Conservation (phyloP, 2,329 filamentous ascomycete species). For the Chaetomiaceae sp. region DNA sequence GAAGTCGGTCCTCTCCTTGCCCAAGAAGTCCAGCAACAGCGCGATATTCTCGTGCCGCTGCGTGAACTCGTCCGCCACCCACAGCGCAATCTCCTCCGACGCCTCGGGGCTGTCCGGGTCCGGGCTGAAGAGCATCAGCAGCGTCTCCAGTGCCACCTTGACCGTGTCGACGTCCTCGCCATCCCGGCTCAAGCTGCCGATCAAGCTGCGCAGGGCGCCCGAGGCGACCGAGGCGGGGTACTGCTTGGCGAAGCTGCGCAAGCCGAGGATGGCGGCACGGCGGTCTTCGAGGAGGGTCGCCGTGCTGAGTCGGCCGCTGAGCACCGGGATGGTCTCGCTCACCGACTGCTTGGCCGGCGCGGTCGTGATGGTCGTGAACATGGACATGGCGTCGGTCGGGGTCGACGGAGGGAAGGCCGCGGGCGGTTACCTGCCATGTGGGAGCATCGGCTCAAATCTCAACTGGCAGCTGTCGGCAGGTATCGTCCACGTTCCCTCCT, state of each 20-base stretch:
- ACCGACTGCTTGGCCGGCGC: constrained; percentile 94
- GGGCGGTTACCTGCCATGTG: constrained; percentile 28
- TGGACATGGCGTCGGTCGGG: constrained; percentile 27
- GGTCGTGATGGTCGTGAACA: constrained; percentile 56
- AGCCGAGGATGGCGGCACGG: constrained; percentile 82
- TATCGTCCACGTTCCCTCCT: too few species aligned
- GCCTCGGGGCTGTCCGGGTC: constrained; percentile 75
- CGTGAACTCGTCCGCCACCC: constrained; percentile 97
- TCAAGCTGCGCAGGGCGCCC: constrained; percentile 81
- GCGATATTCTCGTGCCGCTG: constrained; percentile 97
- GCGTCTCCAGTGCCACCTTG: constrained; percentile 88
- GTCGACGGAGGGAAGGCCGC: constrained; percentile 12
- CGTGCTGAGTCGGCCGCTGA: constrained; percentile 80
- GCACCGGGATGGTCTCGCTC: constrained; percentile 83
- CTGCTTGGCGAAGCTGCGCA: constrained; percentile 93
- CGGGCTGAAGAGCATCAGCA: constrained; percentile 82
- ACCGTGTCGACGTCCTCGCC: constrained; percentile 93
- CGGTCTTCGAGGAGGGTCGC: constrained; percentile 92
- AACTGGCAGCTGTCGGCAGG: too few species aligned
- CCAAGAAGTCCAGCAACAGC: constrained; percentile 80
- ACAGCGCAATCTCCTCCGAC: constrained; percentile 90
- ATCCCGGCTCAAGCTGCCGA: constrained; percentile 79
- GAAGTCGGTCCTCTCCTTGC: constrained; percentile 78
- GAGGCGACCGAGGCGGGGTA: constrained; percentile 95
- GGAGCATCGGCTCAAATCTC: constrained; percentile 14